Conservation (phyloP, 1,284 basidiomycete species). For the Ceratobasidium sp. region DNA sequence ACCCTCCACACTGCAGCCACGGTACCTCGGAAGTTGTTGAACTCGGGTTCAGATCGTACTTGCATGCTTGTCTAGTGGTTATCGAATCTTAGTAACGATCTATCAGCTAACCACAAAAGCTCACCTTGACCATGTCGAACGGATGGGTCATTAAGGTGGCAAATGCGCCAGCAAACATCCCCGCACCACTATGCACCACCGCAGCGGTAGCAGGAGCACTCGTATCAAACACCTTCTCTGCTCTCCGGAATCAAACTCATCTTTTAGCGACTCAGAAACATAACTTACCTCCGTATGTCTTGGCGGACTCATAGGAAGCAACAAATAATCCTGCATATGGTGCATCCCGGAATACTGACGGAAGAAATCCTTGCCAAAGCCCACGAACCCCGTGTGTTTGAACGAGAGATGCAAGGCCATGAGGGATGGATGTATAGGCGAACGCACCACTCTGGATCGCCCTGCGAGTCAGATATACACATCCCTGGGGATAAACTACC, state of each 20-base stretch:
- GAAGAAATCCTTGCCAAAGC: conserved; percentile 87
- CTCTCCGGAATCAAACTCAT: conserved; percentile 7
- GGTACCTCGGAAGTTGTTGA: conserved; percentile 75
- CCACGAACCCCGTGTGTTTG: conserved; percentile 78
- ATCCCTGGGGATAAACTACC: not conserved
- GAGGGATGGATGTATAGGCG: conserved; percentile 71
- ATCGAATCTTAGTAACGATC: too few species aligned
- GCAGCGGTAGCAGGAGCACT: conserved; percentile 9
- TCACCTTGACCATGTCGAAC: conserved; percentile 89
- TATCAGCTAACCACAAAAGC: too few species aligned
- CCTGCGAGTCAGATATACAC: not conserved
- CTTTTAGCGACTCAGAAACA: not conserved
- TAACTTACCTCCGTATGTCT: conserved; percentile 70
- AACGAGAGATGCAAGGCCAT: conserved; percentile 70
- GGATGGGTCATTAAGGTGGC: conserved; percentile 88
- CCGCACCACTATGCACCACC: conserved; percentile 42
- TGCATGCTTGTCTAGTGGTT: conserved; percentile 84
- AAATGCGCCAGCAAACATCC: conserved; percentile 72
- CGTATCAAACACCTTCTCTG: conserved; percentile 27
- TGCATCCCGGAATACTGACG: conserved; percentile 92
- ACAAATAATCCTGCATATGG: conserved; percentile 96
- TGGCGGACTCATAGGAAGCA: conserved; percentile 88
- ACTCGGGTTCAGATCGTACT: conserved; percentile 76
- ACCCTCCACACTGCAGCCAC: conserved; percentile 74
- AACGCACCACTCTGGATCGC: conserved; percentile 77